phyloP scores from a whole-genome alignment of 352 stramenopile species.

The Pythium coloratum region DNA sequence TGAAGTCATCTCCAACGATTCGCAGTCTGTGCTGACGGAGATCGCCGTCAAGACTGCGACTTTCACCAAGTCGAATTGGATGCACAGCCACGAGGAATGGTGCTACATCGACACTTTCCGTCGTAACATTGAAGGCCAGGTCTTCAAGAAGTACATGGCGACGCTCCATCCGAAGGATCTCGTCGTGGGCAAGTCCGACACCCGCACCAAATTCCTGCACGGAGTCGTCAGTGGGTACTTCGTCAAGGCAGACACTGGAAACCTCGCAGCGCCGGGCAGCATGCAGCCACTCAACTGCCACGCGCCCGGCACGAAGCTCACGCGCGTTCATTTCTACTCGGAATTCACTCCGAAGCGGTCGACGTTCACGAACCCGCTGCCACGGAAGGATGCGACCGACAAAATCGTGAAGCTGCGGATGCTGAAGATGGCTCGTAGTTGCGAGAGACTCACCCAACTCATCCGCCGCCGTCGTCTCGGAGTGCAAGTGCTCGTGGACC shows the following conservation, averaged over 20 bases:
- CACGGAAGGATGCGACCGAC: constrained; percentile 2
- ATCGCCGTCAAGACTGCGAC: constrained; percentile 17
- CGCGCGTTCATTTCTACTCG: constrained; percentile 2
- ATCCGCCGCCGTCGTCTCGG: constrained; percentile 62
- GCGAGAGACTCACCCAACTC: constrained; percentile 36
- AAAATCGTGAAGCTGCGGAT: constrained; percentile 20
- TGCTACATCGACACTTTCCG: constrained; percentile 15
- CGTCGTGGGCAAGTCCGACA: background rate
- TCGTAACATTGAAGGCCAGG: background rate
- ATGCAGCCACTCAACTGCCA: constrained; percentile 1
- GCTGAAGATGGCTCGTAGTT: constrained; percentile 12
- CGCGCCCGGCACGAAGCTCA: background rate
- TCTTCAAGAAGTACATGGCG: constrained; percentile 5
- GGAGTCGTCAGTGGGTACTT: constrained; percentile 5
- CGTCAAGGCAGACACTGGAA: background rate
- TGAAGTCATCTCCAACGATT: background rate
- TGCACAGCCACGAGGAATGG: constrained; percentile 15
- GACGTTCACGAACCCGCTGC: background rate
- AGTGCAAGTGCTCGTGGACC: constrained; percentile 45
- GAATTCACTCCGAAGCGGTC: background rate
- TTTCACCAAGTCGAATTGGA: constrained; percentile 9
- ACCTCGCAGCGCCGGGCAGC: background rate
- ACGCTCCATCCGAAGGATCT: constrained; percentile 6
- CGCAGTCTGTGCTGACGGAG: background rate
- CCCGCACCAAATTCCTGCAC: constrained; percentile 10